phyloP scores from a whole-genome alignment of 2,329 filamentous ascomycete genomes.

The Trichoderma lentiforme region DNA sequence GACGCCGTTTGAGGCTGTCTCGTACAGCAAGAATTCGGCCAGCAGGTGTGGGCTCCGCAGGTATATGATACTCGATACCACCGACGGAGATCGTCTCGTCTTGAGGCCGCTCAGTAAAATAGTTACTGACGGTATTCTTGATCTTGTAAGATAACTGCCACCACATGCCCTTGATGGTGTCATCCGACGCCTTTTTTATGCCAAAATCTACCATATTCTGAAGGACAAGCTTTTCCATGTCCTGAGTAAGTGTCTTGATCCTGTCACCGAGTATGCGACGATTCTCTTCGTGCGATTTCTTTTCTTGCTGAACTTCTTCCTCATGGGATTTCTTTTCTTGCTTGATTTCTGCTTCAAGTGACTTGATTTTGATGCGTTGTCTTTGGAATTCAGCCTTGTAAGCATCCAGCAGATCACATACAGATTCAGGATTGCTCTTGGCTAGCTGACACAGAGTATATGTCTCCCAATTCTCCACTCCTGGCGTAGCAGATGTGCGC shows the following conservation, averaged over 20 bases:
- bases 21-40: not conserved
- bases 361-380: not conserved
- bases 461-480: not conserved
- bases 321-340: not conserved
- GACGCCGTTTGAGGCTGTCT: not conserved
- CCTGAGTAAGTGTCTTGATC: not conserved
- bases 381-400: not conserved
- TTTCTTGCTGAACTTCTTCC: too few species aligned
- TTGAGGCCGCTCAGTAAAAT: not conserved
- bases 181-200: not conserved
- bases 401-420: not conserved
- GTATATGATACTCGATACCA: too few species aligned
- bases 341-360: not conserved
- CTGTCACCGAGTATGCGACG: not conserved
- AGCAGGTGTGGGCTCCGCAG: accelerated
- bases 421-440: accelerated
- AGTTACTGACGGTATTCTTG: not conserved
- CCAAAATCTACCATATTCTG: not conserved
- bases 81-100: not conserved
- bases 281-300: not conserved
- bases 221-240: not conserved
- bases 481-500: not conserved
- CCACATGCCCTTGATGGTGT: not conserved
- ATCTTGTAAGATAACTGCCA: not conserved
- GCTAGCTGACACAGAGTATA: not conserved